phyloP scores from a whole-genome alignment of 768 basidiomycete species.

The Rhodotorula kratochvilovae region DNA sequence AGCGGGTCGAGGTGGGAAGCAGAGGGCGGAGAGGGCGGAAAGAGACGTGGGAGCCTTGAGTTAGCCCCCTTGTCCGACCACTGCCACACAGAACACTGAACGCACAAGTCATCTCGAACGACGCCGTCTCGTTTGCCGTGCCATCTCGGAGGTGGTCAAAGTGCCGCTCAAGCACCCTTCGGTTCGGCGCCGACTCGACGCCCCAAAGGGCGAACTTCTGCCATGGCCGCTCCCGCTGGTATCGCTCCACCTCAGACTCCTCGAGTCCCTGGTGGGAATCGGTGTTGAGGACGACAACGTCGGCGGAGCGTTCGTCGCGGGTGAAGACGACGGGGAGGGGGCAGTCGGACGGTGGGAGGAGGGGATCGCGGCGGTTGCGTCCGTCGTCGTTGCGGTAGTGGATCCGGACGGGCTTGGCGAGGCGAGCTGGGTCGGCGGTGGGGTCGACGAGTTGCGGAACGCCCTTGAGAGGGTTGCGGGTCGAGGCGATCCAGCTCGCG shows the following conservation, averaged over 20 bases:
- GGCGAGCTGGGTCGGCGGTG: not conserved
- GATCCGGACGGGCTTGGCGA: conserved; percentile 13
- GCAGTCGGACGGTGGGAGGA: conserved; percentile 13
- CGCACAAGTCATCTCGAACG: conserved; percentile 27
- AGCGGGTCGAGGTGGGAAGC: not conserved
- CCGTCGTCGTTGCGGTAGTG: conserved; percentile 3
- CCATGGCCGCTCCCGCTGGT: conserved; percentile 12
- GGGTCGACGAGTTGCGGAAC: not conserved
- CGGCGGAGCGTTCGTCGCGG: conserved; percentile 12
- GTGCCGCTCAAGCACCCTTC: conserved; percentile 9
- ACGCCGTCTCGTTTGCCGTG: conserved; percentile 23
- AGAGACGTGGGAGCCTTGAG: not conserved
- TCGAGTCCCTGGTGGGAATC: not conserved
- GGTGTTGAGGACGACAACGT: conserved; percentile 24
- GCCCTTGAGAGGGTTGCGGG: too few relatives aligned
- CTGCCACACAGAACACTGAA: not conserved
- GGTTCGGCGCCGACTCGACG: conserved; percentile 27
- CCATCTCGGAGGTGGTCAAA: conserved; percentile 14
- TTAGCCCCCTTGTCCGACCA: too few relatives aligned
- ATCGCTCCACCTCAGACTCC: not conserved
- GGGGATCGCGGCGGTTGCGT: not conserved
- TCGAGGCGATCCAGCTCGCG: not conserved
- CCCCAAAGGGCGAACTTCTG: conserved; percentile 22
- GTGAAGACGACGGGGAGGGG: conserved; percentile 23
- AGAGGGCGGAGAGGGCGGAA: not conserved